phyloP scores from a whole-genome alignment of 2,329 filamentous ascomycete genomes.

The Sporothrix curviconia region DNA sequence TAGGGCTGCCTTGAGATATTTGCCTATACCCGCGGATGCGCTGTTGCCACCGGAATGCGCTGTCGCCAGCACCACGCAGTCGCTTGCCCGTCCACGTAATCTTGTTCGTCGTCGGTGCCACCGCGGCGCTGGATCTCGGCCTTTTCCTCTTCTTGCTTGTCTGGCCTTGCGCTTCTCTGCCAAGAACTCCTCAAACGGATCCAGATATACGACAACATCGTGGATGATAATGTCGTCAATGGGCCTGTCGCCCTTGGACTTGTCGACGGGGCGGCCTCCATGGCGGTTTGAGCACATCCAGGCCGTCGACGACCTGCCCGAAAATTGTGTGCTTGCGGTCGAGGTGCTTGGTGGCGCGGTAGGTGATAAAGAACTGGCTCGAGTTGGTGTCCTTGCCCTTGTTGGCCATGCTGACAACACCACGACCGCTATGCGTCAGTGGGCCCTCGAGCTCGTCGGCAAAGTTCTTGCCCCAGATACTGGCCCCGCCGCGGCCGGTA shows the following conservation, averaged over 20 bases:
- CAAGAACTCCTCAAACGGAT: conserved; percentile 92
- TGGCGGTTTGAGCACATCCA: conserved; percentile 62
- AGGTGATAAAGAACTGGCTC: conserved; percentile 90
- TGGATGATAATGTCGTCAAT: conserved; percentile 72
- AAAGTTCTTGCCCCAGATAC: conserved; percentile 92
- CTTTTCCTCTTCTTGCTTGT: conserved; percentile 49
- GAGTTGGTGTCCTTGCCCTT: conserved; percentile 98
- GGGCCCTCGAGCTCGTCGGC: conserved; percentile 89
- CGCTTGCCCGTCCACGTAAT: conserved; percentile 96
- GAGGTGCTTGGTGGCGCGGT: conserved; percentile 75
- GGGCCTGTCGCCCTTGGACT: conserved; percentile 69
- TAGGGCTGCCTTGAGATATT: conserved; percentile 65
- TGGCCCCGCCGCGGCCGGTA: conserved; percentile 81
- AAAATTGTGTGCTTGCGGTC: conserved; percentile 98
- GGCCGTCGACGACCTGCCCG: conserved; percentile 71
- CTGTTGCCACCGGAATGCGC: conserved; percentile 43
- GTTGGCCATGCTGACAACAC: conserved; percentile 90
- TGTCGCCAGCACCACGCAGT: conserved; percentile 62
- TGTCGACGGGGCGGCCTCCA: conserved; percentile 76
- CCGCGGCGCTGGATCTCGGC: conserved; percentile 58
- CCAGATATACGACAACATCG: conserved; percentile 79
- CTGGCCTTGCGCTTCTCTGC: conserved; percentile 62
- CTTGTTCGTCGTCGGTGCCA: conserved; percentile 77
- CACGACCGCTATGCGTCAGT: conserved; percentile 71
- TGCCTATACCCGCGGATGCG: conserved; percentile 55